Conservation (phyloP, 176 grass and related monocot genomes). For the Elaeis guineensis region DNA sequence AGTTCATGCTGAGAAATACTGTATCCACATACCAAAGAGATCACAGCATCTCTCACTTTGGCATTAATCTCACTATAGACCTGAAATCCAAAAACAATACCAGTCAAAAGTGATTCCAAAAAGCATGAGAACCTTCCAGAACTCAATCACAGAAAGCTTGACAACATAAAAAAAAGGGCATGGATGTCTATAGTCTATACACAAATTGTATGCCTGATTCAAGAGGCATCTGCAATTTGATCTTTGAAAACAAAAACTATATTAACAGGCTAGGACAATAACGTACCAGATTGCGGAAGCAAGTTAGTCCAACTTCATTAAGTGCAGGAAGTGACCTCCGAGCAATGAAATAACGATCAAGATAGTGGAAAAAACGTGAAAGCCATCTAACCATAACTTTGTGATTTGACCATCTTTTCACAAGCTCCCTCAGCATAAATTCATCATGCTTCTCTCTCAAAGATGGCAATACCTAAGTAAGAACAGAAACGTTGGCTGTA, state of each 20-base stretch:
- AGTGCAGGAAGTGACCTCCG: conserved; percentile 56
- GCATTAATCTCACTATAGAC: conserved; percentile 86
- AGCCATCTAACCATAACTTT: conserved; percentile 94
- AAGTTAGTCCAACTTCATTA: conserved; percentile 66
- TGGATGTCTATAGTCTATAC: too few relatives aligned
- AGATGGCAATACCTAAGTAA: conserved; percentile 66
- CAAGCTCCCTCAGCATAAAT: conserved; percentile 83
- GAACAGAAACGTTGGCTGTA: background rate
- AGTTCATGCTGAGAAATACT: background rate
- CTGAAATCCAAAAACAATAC: conserved; percentile 24
- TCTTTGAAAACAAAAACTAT: too few relatives aligned
- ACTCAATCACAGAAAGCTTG: too few relatives aligned
- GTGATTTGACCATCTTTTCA: conserved; percentile 85
- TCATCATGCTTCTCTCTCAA: conserved; percentile 86
- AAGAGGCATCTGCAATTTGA: too few relatives aligned
- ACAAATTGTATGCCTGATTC: background rate
- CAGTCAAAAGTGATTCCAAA: too few relatives aligned
- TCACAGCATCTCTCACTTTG: conserved; percentile 71
- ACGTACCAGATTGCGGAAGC: conserved; percentile 69
- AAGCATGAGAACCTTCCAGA: too few relatives aligned
- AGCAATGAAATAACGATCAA: conserved; percentile 84
- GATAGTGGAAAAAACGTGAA: conserved; percentile 79
- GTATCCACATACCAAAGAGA: conserved; percentile 53
- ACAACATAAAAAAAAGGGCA: background rate
- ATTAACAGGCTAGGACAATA: background rate